Percentiles rank a stretch among this genome's conserved stretches.
Evolutionary conservation across 2,329 filamentous ascomycete genomes (phyloP).

Genomic region (Aspergillus tamarii): DNA sequence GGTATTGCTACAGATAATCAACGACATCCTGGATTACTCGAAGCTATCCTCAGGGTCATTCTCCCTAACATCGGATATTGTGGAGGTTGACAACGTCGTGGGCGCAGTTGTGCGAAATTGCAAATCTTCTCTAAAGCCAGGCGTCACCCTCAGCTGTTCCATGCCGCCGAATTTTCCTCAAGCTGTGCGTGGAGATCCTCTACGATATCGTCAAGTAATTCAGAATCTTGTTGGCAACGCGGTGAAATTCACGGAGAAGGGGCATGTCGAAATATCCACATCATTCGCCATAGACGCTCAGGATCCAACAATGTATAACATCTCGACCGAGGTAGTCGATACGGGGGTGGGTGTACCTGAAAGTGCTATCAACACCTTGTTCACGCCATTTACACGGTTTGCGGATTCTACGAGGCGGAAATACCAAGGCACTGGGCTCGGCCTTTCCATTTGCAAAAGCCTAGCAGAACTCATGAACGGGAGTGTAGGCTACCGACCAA

Average conservation of each 20-base stretch:
- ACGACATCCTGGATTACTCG: conserved; percentile 69
- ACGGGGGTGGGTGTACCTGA: conserved; percentile 58
- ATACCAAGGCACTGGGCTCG: conserved; percentile 61
- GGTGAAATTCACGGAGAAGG: conserved; percentile 63
- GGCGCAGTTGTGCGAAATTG: conserved; percentile 56
- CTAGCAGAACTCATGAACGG: conserved; percentile 62
- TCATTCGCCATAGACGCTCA: conserved; percentile 47
- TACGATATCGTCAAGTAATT: conserved; percentile 65
- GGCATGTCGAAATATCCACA: conserved; percentile 53
- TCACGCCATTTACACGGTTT: conserved; percentile 60
- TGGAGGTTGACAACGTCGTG: conserved; percentile 52
- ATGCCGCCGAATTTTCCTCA: conserved; percentile 54
- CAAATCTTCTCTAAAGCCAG: conserved; percentile 50
- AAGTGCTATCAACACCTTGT: conserved; percentile 52
- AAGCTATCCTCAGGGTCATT: conserved; percentile 65
- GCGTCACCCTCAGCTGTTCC: conserved; percentile 50
- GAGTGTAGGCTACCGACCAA: conserved; percentile 50
- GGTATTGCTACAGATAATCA: conserved; percentile 63
- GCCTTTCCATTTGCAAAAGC: conserved; percentile 61
- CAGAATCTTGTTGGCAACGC: conserved; percentile 66
- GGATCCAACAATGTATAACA: conserved; percentile 42
- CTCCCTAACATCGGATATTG: conserved; percentile 57
- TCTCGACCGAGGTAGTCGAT: conserved; percentile 58
- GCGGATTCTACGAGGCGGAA: conserved; percentile 57
- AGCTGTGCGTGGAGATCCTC: conserved; percentile 58